Percentiles rank a stretch among this genome's conserved stretches.
Conservation (phyloP, 805 yeast genomes). For the Hanseniaspora singularis region DNA sequence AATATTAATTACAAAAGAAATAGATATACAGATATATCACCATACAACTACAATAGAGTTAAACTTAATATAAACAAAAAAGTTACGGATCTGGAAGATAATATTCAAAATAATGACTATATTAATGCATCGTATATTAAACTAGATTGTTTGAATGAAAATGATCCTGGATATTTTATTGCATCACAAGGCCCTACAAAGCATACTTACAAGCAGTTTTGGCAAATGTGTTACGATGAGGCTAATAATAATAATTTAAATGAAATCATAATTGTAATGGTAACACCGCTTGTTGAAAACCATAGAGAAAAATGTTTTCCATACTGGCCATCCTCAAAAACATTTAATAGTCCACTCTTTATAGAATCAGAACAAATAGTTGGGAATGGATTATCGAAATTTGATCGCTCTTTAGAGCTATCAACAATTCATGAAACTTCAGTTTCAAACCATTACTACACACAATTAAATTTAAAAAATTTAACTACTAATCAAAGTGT, state of each 20-base stretch:
- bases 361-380: constrained; percentile 10
- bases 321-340: constrained; percentile 48
- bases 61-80: constrained; percentile 27
- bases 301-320: constrained; percentile 64
- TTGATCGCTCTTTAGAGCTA: constrained; percentile 20
- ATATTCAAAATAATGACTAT: constrained; percentile 49
- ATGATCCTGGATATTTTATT: constrained; percentile 35
- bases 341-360: background rate
- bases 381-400: constrained; percentile 20
- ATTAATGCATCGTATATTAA: constrained; percentile 72
- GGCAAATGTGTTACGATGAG: constrained; percentile 69
- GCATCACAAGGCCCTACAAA: constrained; percentile 74
- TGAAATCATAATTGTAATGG: constrained; percentile 49
- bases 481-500: constrained; percentile 15
- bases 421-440: constrained; percentile 16
- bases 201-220: constrained; percentile 68
- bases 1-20: constrained; percentile 33
- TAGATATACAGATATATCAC: constrained; percentile 51
- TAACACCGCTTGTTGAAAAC: constrained; percentile 62
- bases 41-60: constrained; percentile 53
- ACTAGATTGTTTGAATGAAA: constrained; percentile 22
- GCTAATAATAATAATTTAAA: constrained; percentile 37
- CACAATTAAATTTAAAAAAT: constrained; percentile 19
- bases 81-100: background rate
- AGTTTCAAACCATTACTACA: constrained; percentile 23